A percentile compares a stretch with the other conserved stretches of the same genome.
phyloP scores from a whole-genome alignment of 1,284 basidiomycete species.

The Sporisorium graminicola region DNA sequence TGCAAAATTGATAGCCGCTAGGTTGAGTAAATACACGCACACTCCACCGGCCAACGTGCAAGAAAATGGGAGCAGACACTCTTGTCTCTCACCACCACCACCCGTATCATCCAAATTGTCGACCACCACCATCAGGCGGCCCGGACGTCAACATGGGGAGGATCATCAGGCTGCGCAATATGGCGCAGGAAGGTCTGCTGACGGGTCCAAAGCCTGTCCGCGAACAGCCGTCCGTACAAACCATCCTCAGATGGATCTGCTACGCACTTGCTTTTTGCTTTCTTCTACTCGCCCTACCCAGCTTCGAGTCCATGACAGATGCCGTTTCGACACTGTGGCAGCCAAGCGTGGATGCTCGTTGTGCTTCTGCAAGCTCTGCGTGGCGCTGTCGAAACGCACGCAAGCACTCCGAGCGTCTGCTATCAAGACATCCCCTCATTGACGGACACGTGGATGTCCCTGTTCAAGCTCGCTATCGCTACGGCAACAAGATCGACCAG shows the following conservation, averaged over 20 bases:
- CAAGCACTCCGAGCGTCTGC: constrained; percentile 22
- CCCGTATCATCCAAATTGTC: background rate
- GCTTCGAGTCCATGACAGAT: constrained; percentile 2
- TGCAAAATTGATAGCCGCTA: background rate
- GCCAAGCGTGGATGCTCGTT: constrained; percentile 14
- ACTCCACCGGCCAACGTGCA: background rate
- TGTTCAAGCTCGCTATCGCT: constrained; percentile 31
- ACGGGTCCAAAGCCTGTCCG: background rate
- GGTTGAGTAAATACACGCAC: background rate
- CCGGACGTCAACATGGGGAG: background rate
- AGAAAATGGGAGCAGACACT: background rate
- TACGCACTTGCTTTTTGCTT: background rate
- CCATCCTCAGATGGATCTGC: background rate
- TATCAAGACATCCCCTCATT: constrained; percentile 42
- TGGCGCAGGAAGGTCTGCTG: constrained; percentile 12
- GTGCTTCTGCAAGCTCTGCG: background rate
- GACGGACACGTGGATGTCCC: constrained; percentile 56
- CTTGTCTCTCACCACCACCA: background rate
- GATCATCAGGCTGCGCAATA: background rate
- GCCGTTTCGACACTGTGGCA: background rate
- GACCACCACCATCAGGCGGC: background rate
- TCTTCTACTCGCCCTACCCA: background rate
- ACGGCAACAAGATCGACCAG: constrained; percentile 39
- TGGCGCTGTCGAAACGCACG: constrained; percentile 28
- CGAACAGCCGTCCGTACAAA: background rate